A percentile compares a stretch with the other conserved stretches of the same genome.
These are phyloP conservation scores for Thermomucor indicae-seudaticae DNA, from an alignment of 371 early-diverging fungal species.

Conservation along the genomic window DNA sequence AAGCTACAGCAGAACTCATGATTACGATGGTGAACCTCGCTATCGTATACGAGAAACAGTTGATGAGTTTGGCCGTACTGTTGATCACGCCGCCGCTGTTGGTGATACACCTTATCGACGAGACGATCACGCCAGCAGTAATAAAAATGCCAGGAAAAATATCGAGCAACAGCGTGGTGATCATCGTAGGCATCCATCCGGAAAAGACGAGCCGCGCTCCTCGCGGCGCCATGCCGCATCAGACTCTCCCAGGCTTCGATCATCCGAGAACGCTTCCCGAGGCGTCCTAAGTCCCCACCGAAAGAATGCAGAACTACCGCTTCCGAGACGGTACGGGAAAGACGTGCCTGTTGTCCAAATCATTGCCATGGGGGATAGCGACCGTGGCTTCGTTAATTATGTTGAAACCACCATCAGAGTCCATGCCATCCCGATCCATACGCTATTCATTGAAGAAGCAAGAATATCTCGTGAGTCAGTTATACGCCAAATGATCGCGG, in stretches of 20 bases:
- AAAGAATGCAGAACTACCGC: not conserved
- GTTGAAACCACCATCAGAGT: constrained; percentile 8
- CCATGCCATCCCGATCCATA: not conserved
- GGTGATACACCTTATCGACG: too few relatives aligned
- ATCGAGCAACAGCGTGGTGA: too few relatives aligned
- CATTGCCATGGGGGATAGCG: constrained; percentile 12
- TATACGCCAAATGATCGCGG: constrained; percentile 36
- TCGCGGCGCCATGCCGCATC: not conserved
- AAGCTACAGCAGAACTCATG: too few relatives aligned
- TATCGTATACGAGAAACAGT: too few relatives aligned
- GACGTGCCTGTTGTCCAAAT: constrained; percentile 14
- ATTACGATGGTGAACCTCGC: too few relatives aligned
- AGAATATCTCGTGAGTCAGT: constrained; percentile 1
- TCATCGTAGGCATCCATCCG: not conserved
- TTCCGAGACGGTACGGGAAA: constrained; percentile 2
- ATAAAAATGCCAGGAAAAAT: too few relatives aligned
- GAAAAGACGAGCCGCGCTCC: not conserved
- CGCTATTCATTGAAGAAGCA: not conserved
- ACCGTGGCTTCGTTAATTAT: constrained; percentile 9
- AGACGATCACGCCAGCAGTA: too few relatives aligned
- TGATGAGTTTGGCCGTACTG: too few relatives aligned
- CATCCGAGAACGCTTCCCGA: not conserved
- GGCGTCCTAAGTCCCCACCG: not conserved
- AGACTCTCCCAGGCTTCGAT: not conserved
- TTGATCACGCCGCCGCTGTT: too few relatives aligned